Evolutionary conservation across 768 basidiomycete species (phyloP).

Genomic region (Coprinopsis marcescibilis): DNA sequence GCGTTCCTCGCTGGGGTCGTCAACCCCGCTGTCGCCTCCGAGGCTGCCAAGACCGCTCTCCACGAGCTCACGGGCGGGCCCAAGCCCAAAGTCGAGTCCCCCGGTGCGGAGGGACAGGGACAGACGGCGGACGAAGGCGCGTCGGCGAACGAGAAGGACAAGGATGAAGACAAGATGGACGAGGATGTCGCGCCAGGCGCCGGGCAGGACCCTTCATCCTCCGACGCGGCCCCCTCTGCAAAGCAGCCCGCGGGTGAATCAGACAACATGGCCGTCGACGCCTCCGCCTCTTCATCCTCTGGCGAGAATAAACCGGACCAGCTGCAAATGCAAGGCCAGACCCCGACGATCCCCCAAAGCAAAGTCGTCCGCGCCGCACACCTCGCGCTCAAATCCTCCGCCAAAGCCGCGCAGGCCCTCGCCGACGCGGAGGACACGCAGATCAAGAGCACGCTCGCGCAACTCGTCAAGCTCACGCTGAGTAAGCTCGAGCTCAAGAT

Average conservation of each 20-base stretch:
- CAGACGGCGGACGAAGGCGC: slow-evolving; percentile 21
- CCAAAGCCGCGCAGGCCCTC: slow-evolving; percentile 74
- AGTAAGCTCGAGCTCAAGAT: slow-evolving; percentile 95
- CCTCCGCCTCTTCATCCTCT: slow-evolving; percentile 13
- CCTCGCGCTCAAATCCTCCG: slow-evolving; percentile 84
- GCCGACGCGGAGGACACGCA: slow-evolving; percentile 79
- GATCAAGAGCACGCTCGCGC: slow-evolving; percentile 72
- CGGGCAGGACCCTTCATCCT: too few species aligned
- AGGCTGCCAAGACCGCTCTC: slow-evolving; percentile 87
- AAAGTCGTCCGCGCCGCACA: slow-evolving; percentile 78
- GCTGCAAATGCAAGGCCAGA: too few species aligned
- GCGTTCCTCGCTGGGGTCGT: slow-evolving; percentile 95
- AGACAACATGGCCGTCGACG: slow-evolving; percentile 30
- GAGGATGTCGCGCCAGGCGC: slow-evolving; percentile 30
- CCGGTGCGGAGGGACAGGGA: slow-evolving; percentile 23
- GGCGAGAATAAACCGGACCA: too few species aligned
- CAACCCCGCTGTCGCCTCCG: slow-evolving; percentile 83
- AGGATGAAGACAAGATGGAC: slow-evolving; percentile 43
- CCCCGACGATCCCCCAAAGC: slow-evolving; percentile 54
- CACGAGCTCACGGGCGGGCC: slow-evolving; percentile 74
- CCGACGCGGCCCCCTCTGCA: too few species aligned
- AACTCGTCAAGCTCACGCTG: slow-evolving; percentile 76
- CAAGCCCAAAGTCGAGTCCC: slow-evolving; percentile 35
- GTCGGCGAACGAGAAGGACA: slow-evolving; percentile 21
- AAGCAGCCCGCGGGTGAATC: slow-evolving; percentile 19